Percentiles rank a stretch among this genome's conserved stretches.
Evolutionary conservation across 805 yeast species (phyloP).

Genomic region (Groenewaldozyma tartarivorans): DNA sequence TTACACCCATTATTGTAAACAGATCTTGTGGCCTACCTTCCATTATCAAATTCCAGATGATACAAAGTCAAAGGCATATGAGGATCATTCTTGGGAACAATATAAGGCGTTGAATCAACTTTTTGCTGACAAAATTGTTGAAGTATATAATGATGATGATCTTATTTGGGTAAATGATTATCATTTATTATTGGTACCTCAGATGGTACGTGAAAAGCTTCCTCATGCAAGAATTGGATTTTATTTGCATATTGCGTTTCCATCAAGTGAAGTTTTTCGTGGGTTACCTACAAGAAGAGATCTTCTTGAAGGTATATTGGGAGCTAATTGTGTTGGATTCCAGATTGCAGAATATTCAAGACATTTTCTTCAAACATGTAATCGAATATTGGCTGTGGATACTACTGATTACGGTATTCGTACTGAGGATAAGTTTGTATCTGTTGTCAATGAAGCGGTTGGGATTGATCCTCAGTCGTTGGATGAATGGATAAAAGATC

Average conservation of each 20-base stretch:
- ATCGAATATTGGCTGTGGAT: slow-evolving; percentile 74
- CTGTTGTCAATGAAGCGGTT: slow-evolving; percentile 29
- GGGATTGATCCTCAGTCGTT: slow-evolving; percentile 40
- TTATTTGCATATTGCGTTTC: slow-evolving; percentile 89
- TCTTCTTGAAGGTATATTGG: slow-evolving; percentile 72
- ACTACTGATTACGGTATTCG: slow-evolving; percentile 81
- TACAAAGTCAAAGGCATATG: slow-evolving; percentile 88
- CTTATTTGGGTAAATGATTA: slow-evolving; percentile 91
- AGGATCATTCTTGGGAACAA: slow-evolving; percentile 88
- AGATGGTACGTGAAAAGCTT: slow-evolving; percentile 62
- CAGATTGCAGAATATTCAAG: slow-evolving; percentile 91
- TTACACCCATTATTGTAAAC: slow-evolving; percentile 85
- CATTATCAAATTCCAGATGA: slow-evolving; percentile 93
- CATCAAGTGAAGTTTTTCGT: slow-evolving; percentile 89
- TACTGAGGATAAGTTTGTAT: slow-evolving; percentile 31
- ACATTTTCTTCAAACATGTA: slow-evolving; percentile 87
- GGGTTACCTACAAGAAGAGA: slow-evolving; percentile 82
- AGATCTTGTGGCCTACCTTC: slow-evolving; percentile 92
- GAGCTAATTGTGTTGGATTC: slow-evolving; percentile 80
- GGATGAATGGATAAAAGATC: slow-evolving; percentile 36
- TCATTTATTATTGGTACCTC: slow-evolving; percentile 79
- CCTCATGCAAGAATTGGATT: slow-evolving; percentile 87
- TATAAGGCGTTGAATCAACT: slow-evolving; percentile 66
- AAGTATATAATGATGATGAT: slow-evolving; percentile 59
- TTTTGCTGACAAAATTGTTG: slow-evolving; percentile 68